These are phyloP conservation scores for Botrytis medusae DNA, from an alignment of 2,329 filamentous ascomycete species.

Conservation along the genomic window DNA sequence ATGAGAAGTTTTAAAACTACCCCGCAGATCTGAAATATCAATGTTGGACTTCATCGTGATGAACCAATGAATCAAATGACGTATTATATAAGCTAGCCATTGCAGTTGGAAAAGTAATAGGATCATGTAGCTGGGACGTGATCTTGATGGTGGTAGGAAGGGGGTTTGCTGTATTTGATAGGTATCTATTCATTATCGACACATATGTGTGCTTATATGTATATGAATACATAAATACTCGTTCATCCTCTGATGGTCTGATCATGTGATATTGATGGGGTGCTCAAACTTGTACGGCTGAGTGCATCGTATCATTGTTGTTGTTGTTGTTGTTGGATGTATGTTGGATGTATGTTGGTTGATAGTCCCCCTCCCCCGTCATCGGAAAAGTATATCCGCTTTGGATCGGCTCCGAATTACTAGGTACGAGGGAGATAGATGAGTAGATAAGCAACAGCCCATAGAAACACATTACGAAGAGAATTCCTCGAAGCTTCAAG, in stretches of 20 bases:
- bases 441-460: neutral
- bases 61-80: neutral
- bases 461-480: neutral
- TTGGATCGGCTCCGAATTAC: neutral
- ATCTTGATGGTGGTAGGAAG: neutral
- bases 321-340: no score
- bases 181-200: neutral
- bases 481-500: neutral
- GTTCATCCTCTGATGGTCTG: neutral
- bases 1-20: neutral
- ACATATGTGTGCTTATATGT: no score
- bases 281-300: neutral
- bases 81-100: neutral
- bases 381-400: neutral
- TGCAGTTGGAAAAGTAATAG: neutral
- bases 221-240: no score
- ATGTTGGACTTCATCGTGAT: neutral
- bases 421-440: neutral
- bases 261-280: neutral
- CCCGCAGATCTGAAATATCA: neutral
- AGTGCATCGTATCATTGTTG: neutral
- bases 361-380: neutral
- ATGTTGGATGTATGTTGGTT: neutral
- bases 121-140: neutral
- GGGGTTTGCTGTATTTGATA: neutral